Percentiles rank a stretch among this genome's conserved stretches.
These are phyloP conservation scores for Castanea mollissima DNA, from an alignment of 306 rosid species.

Conservation along the genomic window DNA sequence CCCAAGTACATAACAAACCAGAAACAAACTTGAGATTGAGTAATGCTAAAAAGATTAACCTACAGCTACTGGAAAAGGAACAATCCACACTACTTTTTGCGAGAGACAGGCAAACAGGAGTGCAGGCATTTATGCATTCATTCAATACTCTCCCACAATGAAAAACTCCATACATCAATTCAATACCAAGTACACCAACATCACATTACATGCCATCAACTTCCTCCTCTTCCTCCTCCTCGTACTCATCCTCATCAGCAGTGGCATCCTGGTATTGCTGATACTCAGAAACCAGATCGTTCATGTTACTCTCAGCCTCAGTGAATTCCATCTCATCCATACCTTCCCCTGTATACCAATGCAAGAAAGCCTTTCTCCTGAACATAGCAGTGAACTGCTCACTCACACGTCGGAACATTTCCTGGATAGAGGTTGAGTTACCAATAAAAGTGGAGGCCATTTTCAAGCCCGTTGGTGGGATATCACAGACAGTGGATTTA, in stretches of 20 bases:
- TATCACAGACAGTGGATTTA: slow-evolving; percentile 69
- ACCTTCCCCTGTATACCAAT: slow-evolving; percentile 75
- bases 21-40: background rate
- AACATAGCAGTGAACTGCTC: slow-evolving; percentile 81
- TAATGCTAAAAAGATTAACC: slow-evolving; percentile 19
- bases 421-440: slow-evolving; percentile 66
- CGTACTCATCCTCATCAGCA: slow-evolving; percentile 58
- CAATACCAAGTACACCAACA: background rate
- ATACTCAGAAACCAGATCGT: slow-evolving; percentile 64
- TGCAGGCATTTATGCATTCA: slow-evolving; percentile 36
- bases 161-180: background rate
- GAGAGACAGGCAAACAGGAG: slow-evolving; percentile 58
- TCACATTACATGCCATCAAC: slow-evolving; percentile 25
- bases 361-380: slow-evolving; percentile 75
- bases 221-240: slow-evolving; percentile 53
- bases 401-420: slow-evolving; percentile 66
- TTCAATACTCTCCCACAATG: no score
- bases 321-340: slow-evolving; percentile 83
- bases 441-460: slow-evolving; percentile 72
- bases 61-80: slow-evolving; percentile 22
- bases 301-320: slow-evolving; percentile 74
- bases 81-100: background rate
- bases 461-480: slow-evolving; percentile 66
- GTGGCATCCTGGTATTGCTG: slow-evolving; percentile 75
- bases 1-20: background rate